Evolutionary conservation across 306 rosid species (phyloP).

Genomic region (Geum urbanum): DNA sequence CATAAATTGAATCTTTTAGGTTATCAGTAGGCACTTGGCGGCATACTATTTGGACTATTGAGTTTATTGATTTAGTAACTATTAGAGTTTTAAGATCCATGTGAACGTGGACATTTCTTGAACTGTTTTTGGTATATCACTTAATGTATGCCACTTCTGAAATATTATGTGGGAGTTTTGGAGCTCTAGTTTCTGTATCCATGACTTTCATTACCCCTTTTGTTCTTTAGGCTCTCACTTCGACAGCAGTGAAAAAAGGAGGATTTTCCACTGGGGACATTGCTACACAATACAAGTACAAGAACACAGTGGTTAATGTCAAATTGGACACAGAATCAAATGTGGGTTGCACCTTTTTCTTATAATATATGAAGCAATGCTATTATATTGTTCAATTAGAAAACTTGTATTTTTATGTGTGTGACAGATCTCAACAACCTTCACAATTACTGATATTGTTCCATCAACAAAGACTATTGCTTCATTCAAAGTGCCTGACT

Average conservation of each 20-base stretch:
- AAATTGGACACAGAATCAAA: conserved; percentile 85
- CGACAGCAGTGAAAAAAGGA: conserved; percentile 87
- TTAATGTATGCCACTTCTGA: not conserved
- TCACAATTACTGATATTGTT: conserved; percentile 63
- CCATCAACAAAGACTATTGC: conserved; percentile 90
- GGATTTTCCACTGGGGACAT: conserved; percentile 83
- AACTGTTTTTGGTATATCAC: not conserved
- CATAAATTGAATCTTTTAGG: not conserved
- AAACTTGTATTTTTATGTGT: conserved; percentile 13
- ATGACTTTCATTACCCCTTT: not conserved
- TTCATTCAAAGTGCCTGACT: conserved; percentile 73
- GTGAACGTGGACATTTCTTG: not conserved
- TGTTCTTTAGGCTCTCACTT: conserved; percentile 68
- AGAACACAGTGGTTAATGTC: conserved; percentile 62
- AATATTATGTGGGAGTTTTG: not conserved
- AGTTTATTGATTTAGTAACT: not conserved
- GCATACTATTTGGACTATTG: not conserved
- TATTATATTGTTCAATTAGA: conserved; percentile 11
- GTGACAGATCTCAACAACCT: conserved; percentile 58
- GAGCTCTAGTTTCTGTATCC: not conserved
- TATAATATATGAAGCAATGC: conserved; percentile 10
- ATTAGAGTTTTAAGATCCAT: not conserved
- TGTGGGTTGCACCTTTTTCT: conserved; percentile 45
- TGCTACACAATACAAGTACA: conserved; percentile 72
- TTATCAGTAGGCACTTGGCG: not conserved